Evolutionary conservation across 2,329 filamentous ascomycete genomes (phyloP).

Genomic region (Purpureocillium takamizusanense): DNA sequence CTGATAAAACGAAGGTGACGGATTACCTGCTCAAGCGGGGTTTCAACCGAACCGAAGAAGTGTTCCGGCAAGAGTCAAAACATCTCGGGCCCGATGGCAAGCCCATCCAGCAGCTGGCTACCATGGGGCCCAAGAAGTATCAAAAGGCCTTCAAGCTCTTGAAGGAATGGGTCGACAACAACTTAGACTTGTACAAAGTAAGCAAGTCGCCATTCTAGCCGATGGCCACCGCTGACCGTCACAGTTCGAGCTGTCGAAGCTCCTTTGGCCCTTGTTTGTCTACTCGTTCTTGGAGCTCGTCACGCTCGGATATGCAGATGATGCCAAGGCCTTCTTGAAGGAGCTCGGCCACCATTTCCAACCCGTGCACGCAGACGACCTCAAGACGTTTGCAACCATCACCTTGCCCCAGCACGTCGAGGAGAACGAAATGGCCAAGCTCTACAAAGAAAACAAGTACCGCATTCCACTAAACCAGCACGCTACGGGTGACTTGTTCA

Average conservation of each 20-base stretch:
- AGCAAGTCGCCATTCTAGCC: constrained; percentile 7
- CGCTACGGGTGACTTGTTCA: constrained; percentile 72
- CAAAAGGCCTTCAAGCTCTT: constrained; percentile 64
- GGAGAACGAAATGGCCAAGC: constrained; percentile 66
- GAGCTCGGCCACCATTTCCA: constrained; percentile 62
- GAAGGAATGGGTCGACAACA: constrained; percentile 80
- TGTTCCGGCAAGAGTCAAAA: constrained; percentile 83
- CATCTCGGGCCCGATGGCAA: constrained; percentile 74
- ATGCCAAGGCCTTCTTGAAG: constrained; percentile 66
- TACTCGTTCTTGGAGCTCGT: constrained; percentile 84
- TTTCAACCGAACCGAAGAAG: constrained; percentile 85
- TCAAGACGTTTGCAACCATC: constrained; percentile 66
- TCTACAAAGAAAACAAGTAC: constrained; percentile 84
- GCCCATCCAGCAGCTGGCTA: constrained; percentile 61
- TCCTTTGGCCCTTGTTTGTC: constrained; percentile 90
- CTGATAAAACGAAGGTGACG: constrained; percentile 49
- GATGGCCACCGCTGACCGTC: background rate
- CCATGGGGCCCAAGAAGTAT: constrained; percentile 69
- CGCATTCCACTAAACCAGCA: constrained; percentile 81
- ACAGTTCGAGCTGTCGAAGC: constrained; percentile 75
- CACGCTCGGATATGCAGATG: constrained; percentile 58
- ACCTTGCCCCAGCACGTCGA: constrained; percentile 68
- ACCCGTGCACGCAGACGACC: constrained; percentile 68
- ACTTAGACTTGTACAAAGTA: constrained; percentile 89
- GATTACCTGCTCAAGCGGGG: constrained; percentile 95